Evolutionary conservation across 2,329 filamentous ascomycete species (phyloP).

Genomic region (Plenodomus lindquistii): DNA sequence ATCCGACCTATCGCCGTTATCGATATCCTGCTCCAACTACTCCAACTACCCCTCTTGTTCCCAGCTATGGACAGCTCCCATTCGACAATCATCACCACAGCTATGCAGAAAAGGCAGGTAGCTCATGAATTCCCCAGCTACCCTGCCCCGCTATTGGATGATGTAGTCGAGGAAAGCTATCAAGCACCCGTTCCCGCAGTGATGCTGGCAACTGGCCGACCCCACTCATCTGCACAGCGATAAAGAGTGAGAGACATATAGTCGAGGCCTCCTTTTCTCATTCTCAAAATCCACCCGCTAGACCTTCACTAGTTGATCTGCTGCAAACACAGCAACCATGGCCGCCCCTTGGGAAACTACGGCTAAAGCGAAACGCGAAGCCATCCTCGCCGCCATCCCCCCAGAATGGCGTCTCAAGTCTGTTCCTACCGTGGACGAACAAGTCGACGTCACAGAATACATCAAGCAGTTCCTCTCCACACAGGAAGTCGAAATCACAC

Average conservation of each 20-base stretch:
- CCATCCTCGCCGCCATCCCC: constrained; percentile 59
- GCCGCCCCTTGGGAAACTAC: constrained; percentile 52
- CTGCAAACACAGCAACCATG: constrained; percentile 1
- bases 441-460: constrained; percentile 54
- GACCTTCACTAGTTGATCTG: too few relatives aligned
- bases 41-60: neutral
- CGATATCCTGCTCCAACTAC: neutral
- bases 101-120: constrained; percentile 3
- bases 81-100: neutral
- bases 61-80: neutral
- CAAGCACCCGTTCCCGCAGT: neutral
- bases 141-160: neutral
- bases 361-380: constrained; percentile 58
- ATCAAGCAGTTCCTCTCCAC: constrained; percentile 59
- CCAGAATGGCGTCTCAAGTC: constrained; percentile 57
- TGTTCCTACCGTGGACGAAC: constrained; percentile 55
- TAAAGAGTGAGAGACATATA: too few relatives aligned
- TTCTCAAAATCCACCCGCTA: too few relatives aligned
- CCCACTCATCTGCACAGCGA: too few relatives aligned
- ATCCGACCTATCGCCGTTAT: neutral
- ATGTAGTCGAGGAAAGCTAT: neutral
- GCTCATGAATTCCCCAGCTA: neutral
- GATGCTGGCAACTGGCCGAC: too few relatives aligned
- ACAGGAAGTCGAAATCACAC: constrained; percentile 63
- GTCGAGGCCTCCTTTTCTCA: too few relatives aligned